These are phyloP conservation scores for Zea luxurians DNA, from an alignment of 176 grass and related monocot genomes.

Conservation along the genomic window DNA sequence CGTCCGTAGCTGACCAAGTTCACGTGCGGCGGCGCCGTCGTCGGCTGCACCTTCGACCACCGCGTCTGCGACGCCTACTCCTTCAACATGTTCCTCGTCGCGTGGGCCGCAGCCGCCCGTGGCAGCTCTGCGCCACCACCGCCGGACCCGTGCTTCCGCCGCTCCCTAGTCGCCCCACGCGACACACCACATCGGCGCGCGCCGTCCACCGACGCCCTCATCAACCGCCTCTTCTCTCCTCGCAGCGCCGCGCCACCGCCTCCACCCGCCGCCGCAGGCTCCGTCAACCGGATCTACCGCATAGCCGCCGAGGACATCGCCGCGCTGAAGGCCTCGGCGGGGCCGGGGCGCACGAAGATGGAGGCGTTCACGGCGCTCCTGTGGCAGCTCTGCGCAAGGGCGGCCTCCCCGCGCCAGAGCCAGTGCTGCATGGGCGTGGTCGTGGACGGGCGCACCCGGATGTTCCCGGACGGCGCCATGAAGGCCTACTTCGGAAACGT, in stretches of 20 bases:
- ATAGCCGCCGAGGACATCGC: slow-evolving; percentile 43
- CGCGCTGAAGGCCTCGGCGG: slow-evolving; percentile 31
- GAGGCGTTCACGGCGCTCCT: slow-evolving; percentile 72
- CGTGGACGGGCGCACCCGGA: slow-evolving; percentile 58
- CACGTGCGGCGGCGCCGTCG: slow-evolving; percentile 54
- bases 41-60: slow-evolving; percentile 84
- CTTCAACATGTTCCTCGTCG: slow-evolving; percentile 77
- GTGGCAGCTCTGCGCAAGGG: slow-evolving; percentile 54
- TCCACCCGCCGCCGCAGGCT: not conserved
- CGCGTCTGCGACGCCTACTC: slow-evolving; percentile 88
- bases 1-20: slow-evolving; percentile 52
- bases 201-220: slow-evolving; percentile 46
- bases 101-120: slow-evolving; percentile 49
- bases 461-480: slow-evolving; percentile 40
- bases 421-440: slow-evolving; percentile 71
- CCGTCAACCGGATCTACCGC: slow-evolving; percentile 69
- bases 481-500: slow-evolving; percentile 66
- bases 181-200: slow-evolving; percentile 8
- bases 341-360: slow-evolving; percentile 46
- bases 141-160: slow-evolving; percentile 42
- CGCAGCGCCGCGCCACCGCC: slow-evolving; percentile 34
- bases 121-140: not conserved
- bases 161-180: slow-evolving; percentile 51
- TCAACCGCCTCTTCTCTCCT: slow-evolving; percentile 40
- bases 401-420: slow-evolving; percentile 4